phyloP scores from a whole-genome alignment of 306 rosid species.

The Abrus precatorius region DNA sequence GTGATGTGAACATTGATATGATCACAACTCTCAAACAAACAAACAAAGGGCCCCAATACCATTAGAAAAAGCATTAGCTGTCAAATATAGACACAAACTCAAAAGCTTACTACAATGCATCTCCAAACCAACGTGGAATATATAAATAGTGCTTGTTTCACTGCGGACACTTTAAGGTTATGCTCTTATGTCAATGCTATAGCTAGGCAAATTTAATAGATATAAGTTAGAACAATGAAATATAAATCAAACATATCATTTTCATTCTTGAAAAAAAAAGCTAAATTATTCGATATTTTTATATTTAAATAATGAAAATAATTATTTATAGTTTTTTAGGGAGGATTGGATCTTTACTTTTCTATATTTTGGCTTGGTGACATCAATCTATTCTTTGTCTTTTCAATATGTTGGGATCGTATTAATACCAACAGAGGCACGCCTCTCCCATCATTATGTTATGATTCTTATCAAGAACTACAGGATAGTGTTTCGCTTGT shows the following conservation, averaged over 20 bases:
- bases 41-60: constrained; percentile 1
- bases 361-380: background rate
- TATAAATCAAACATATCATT: no score
- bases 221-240: no score
- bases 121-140: background rate
- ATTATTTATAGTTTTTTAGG: background rate
- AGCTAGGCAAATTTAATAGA: background rate
- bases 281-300: no score
- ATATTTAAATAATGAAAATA: background rate
- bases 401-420: background rate
- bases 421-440: constrained; percentile 5
- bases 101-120: background rate
- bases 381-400: background rate
- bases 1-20: constrained; percentile 24
- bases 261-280: no score
- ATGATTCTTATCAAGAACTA: constrained; percentile 5
- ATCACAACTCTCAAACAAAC: constrained; percentile 19
- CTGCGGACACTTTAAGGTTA: background rate
- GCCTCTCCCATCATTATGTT: background rate
- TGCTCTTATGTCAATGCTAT: background rate
- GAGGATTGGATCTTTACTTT: background rate
- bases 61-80: constrained; percentile 26
- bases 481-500: background rate
- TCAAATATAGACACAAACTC: background rate
- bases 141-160: background rate